Percentiles rank a stretch among this genome's conserved stretches.
Conservation (phyloP, 371 early-diverging fungal genomes). For the Rhizopus arrhizus region DNA sequence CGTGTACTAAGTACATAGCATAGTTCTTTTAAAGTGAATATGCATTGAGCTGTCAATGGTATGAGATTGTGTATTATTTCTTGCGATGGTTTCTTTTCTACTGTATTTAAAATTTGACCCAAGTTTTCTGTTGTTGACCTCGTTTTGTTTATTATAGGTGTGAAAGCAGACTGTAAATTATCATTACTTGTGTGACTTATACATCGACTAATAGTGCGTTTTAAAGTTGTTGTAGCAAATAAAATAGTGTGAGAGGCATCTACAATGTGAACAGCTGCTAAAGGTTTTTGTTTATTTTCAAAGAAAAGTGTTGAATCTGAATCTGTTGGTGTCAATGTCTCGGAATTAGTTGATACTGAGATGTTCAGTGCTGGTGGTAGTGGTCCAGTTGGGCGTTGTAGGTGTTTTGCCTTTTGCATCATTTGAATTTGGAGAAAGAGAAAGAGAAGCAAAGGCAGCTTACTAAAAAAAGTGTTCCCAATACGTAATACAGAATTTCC, state of each 20-base stretch:
- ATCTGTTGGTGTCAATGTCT: not conserved
- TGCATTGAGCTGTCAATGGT: constrained; percentile 17
- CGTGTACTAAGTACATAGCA: constrained; percentile 27
- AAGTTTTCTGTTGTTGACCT: constrained; percentile 28
- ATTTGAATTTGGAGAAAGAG: not conserved
- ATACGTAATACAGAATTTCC: not conserved
- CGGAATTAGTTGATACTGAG: not conserved
- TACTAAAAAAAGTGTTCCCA: not conserved
- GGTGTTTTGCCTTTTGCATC: not conserved
- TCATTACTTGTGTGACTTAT: constrained; percentile 30
- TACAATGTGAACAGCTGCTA: constrained; percentile 4
- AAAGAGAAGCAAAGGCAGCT: not conserved
- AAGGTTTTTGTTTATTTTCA: not conserved
- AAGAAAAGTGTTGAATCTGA: not conserved
- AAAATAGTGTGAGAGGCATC: constrained; percentile 40
- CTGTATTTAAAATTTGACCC: constrained; percentile 13
- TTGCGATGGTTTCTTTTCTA: constrained; percentile 11
- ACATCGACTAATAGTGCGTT: constrained; percentile 32
- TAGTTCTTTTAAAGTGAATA: constrained; percentile 32
- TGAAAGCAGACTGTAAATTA: constrained; percentile 23
- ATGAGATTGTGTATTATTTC: constrained; percentile 19
- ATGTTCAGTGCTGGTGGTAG: not conserved
- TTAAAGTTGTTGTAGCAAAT: constrained; percentile 33
- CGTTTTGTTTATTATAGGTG: constrained; percentile 26
- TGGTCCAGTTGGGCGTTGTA: not conserved